Evolutionary conservation across 1,284 basidiomycete genomes (phyloP).

Genomic region (Clitocybe nebularis): DNA sequence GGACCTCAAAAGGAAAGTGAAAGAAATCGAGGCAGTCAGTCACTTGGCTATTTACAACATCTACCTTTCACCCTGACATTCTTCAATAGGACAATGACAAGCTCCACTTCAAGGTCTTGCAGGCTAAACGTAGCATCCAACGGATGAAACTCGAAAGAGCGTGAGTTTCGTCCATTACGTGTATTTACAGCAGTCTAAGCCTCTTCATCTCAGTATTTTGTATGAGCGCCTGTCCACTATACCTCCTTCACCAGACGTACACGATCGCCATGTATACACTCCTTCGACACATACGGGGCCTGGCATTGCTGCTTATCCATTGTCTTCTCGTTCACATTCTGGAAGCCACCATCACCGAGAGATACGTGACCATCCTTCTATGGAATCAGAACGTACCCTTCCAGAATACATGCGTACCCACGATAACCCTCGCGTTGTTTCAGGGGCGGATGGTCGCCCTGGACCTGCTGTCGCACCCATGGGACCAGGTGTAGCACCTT

Average conservation of each 20-base stretch:
- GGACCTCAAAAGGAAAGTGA: conserved; percentile 85
- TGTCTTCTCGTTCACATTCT: conserved; percentile 25
- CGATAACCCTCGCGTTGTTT: conserved; percentile 39
- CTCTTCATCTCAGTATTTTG: conserved; percentile 48
- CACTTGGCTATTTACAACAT: conserved; percentile 4
- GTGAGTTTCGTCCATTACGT: conserved; percentile 47
- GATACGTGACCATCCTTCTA: conserved; percentile 32
- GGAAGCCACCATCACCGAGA: conserved; percentile 38
- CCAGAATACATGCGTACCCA: conserved; percentile 44
- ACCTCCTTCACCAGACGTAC: conserved; percentile 49
- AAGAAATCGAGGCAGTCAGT: conserved; percentile 80
- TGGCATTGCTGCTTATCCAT: conserved; percentile 32
- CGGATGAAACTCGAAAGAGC: conserved; percentile 87
- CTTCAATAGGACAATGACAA: conserved; percentile 82
- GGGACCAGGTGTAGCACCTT: conserved; percentile 35
- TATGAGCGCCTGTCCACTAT: conserved; percentile 70
- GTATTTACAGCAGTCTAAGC: conserved; percentile 22
- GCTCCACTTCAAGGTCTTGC: conserved; percentile 75
- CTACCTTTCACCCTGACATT: conserved; percentile 16
- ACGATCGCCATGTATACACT: conserved; percentile 36
- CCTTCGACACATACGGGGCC: conserved; percentile 29
- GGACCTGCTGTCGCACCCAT: conserved; percentile 40
- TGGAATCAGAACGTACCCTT: conserved; percentile 38
- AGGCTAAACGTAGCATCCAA: conserved; percentile 83
- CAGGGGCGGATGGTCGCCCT: conserved; percentile 43